Evolutionary conservation across 139 green algal species (phyloP).

Genomic region (Trebouxia sp.): DNA sequence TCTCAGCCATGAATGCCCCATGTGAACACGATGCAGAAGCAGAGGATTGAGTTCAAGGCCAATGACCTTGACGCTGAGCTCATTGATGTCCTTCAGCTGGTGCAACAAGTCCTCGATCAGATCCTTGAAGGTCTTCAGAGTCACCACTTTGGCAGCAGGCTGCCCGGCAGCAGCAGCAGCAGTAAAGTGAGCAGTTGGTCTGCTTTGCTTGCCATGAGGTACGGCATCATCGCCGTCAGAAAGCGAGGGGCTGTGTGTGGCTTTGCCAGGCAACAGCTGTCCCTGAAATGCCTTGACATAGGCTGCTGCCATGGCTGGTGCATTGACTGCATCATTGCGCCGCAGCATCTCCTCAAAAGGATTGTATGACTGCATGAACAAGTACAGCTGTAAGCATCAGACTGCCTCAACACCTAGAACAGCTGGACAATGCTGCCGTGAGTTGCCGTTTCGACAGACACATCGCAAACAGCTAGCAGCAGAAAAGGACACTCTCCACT

Average conservation of each 20-base stretch:
- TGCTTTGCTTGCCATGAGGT: not conserved
- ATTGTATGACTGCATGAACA: constrained; percentile 14
- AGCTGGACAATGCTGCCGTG: too few species aligned
- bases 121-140: constrained; percentile 32
- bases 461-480: too few species aligned
- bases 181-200: not conserved
- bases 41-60: too few species aligned
- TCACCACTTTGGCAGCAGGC: not conserved
- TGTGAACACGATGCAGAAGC: too few species aligned
- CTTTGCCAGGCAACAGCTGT: not conserved
- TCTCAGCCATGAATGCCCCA: too few species aligned
- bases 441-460: too few species aligned
- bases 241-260: not conserved
- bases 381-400: not conserved
- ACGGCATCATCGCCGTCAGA: too few species aligned
- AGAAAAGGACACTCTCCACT: too few species aligned
- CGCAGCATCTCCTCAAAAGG: constrained; percentile 15
- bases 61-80: constrained; percentile 13
- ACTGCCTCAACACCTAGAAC: too few species aligned
- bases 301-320: constrained; percentile 5
- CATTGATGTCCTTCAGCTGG: constrained; percentile 9
- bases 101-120: constrained; percentile 27
- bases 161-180: not conserved
- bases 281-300: constrained; percentile 3
- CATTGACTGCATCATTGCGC: not conserved